Percentiles rank a stretch among this genome's conserved stretches.
These are phyloP conservation scores for Phytophthora colocasiae DNA, from an alignment of 352 stramenopile genomes.

Conservation along the genomic window DNA sequence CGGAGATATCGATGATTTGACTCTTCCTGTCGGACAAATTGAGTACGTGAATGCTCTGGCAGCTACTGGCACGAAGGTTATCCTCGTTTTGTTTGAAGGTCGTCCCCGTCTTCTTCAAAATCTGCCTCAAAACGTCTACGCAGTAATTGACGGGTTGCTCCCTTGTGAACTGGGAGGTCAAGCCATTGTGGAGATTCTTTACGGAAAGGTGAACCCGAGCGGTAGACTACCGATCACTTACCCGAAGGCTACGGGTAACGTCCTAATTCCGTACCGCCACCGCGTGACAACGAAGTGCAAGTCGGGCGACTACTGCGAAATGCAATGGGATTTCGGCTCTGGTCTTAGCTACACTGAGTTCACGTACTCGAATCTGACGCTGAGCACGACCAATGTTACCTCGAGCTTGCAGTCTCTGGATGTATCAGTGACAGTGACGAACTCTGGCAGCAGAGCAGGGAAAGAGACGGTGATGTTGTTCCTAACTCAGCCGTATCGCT, in stretches of 20 bases:
- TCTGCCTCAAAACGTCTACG: background rate
- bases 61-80: constrained; percentile 19
- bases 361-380: constrained; percentile 42
- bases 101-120: background rate
- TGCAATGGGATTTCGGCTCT: constrained; percentile 57
- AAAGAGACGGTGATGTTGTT: background rate
- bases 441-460: background rate
- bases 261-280: constrained; percentile 4
- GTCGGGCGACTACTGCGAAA: constrained; percentile 1
- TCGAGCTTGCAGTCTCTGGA: constrained; percentile 1
- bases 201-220: background rate
- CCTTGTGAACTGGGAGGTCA: background rate
- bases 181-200: background rate
- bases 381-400: constrained; percentile 19
- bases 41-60: constrained; percentile 64
- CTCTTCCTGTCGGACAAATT: constrained; percentile 14
- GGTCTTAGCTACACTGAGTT: constrained; percentile 68
- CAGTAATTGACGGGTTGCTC: background rate
- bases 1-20: constrained; percentile 77
- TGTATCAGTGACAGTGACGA: background rate
- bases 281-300: constrained; percentile 1
- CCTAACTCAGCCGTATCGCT: background rate
- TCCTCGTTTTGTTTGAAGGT: too few species aligned
- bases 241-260: background rate
- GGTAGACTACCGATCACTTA: constrained; percentile 1